phyloP scores from a whole-genome alignment of 2,329 filamentous ascomycete genomes.

The Penicillium sp. region DNA sequence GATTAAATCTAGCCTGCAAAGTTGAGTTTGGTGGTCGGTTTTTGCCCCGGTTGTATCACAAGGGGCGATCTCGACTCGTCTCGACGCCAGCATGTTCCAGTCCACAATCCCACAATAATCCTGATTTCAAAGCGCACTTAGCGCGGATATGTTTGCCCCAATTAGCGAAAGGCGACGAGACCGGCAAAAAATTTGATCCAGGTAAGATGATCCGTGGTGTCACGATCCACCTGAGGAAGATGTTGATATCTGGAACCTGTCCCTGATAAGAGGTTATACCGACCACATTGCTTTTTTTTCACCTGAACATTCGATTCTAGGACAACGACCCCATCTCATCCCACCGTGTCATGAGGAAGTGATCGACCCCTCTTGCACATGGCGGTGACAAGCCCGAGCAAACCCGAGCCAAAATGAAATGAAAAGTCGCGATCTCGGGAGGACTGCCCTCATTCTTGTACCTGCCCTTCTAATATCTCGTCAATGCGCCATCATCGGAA shows the following conservation, averaged over 20 bases:
- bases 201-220: neutral
- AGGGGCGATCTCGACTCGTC: neutral
- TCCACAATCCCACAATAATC: neutral
- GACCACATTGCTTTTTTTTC: neutral
- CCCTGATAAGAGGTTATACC: neutral
- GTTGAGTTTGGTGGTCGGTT: neutral
- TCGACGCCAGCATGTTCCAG: neutral
- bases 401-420: neutral
- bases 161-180: neutral
- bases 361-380: neutral
- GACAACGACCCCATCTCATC: neutral
- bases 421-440: conserved; percentile 3
- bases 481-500: conserved; percentile 14
- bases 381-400: conserved; percentile 3
- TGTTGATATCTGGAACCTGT: neutral
- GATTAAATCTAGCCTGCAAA: neutral
- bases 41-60: neutral
- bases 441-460: conserved; percentile 7
- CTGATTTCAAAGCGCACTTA: neutral
- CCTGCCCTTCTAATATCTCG: conserved; percentile 4
- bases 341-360: neutral
- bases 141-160: neutral
- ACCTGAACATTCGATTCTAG: neutral
- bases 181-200: neutral
- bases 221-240: neutral